Conservation (phyloP, 345 rosid genomes). For the Camelina laxa region DNA sequence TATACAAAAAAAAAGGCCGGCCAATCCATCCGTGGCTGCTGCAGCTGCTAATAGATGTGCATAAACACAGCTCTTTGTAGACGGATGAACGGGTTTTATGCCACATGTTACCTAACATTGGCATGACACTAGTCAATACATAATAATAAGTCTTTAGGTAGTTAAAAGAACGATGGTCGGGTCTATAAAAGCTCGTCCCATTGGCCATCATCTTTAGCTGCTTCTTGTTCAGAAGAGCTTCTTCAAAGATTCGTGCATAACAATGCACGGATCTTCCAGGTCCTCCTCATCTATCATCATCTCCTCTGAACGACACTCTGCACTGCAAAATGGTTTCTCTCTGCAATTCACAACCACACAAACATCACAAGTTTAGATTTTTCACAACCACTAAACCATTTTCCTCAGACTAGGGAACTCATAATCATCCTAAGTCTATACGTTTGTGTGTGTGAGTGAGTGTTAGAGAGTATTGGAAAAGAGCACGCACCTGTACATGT, state of each 20-base stretch:
- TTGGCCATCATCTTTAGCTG: conserved; percentile 27
- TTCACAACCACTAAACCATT: not conserved
- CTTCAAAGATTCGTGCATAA: conserved; percentile 33
- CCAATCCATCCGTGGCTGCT: conserved; percentile 43
- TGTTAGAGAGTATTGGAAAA: not conserved
- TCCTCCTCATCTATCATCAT: conserved; percentile 63
- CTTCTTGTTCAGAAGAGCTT: conserved; percentile 40
- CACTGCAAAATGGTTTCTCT: conserved; percentile 85
- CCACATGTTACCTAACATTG: conserved; percentile 36
- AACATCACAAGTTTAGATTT: conserved; percentile 21
- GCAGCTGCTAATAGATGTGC: conserved; percentile 65
- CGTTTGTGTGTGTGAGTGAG: not conserved
- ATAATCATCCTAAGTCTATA: not conserved
- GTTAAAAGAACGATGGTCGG: conserved; percentile 37
- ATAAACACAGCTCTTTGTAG: conserved; percentile 67
- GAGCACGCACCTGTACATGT: conserved; percentile 73
- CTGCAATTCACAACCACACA: conserved; percentile 51
- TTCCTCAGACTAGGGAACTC: not conserved
- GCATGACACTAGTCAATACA: conserved; percentile 42
- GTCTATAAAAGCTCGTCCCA: conserved; percentile 50
- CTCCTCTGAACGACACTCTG: conserved; percentile 66
- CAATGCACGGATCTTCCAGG: conserved; percentile 39
- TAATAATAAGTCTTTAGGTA: conserved; percentile 38
- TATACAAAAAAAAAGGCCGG: conserved; percentile 19
- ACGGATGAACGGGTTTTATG: conserved; percentile 54